phyloP scores from a whole-genome alignment of 345 rosid genomes.

The Citrus unshiu region DNA sequence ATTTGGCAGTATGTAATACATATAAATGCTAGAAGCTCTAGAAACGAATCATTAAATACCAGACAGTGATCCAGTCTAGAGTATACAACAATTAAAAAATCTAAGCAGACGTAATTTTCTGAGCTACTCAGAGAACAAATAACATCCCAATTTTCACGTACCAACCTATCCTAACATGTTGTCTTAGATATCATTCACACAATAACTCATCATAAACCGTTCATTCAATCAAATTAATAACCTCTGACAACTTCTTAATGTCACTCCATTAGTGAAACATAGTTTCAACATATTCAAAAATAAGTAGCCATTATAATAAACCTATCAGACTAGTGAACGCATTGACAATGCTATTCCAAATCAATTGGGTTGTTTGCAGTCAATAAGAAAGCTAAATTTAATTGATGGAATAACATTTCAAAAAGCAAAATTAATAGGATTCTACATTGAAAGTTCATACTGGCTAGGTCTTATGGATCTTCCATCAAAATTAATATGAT shows the following conservation, averaged over 20 bases:
- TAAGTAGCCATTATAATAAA: background rate
- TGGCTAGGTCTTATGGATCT: background rate
- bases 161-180: background rate
- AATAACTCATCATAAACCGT: background rate
- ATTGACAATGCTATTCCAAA: background rate
- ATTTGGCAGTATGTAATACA: background rate
- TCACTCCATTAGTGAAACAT: background rate
- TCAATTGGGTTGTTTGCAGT: background rate
- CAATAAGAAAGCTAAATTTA: background rate
- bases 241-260: background rate
- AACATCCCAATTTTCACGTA: background rate
- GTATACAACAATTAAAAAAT: background rate
- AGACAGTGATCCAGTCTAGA: background rate
- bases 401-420: background rate
- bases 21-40: background rate
- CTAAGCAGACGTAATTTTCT: background rate
- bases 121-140: background rate
- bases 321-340: background rate
- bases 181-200: background rate
- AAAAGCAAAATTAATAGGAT: background rate
- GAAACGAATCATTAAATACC: background rate
- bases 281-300: background rate
- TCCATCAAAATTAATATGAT: conserved; percentile 1
- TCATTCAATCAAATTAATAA: background rate
- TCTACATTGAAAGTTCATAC: background rate